These are phyloP conservation scores for Atkinsonella texensis DNA, from an alignment of 2,329 filamentous ascomycete genomes.

Conservation along the genomic window DNA sequence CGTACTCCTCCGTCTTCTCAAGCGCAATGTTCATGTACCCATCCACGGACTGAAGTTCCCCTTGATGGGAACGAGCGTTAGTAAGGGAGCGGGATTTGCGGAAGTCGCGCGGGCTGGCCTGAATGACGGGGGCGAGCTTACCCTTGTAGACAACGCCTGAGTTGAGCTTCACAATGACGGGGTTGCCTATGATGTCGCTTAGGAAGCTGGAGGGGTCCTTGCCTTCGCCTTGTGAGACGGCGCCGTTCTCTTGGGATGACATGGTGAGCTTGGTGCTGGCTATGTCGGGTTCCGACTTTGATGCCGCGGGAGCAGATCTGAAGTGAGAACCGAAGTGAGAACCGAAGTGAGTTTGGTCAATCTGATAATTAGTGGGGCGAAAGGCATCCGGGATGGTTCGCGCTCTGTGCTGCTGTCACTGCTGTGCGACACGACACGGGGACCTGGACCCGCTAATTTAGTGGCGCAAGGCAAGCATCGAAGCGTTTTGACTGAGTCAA, in stretches of 20 bases:
- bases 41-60: conserved; percentile 91
- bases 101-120: too few species aligned
- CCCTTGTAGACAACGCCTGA: conserved; percentile 98
- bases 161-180: conserved; percentile 94
- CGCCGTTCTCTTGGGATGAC: conserved; percentile 52
- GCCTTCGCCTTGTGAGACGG: conserved; percentile 51
- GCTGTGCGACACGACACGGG: neutral
- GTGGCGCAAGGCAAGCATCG: neutral
- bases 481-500: neutral
- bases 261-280: neutral
- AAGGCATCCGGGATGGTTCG: neutral
- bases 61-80: conserved; percentile 30
- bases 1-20: conserved; percentile 86
- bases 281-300: neutral
- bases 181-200: conserved; percentile 84
- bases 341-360: neutral
- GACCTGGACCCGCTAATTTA: too few species aligned
- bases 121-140: conserved; percentile 22
- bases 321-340: neutral
- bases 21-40: conserved; percentile 99
- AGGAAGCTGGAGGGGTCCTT: conserved; percentile 92
- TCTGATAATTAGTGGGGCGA: neutral
- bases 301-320: neutral
- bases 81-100: neutral
- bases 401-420: neutral